Conservation (phyloP, 2,329 filamentous ascomycete genomes). For the Blastomyces parvus region DNA sequence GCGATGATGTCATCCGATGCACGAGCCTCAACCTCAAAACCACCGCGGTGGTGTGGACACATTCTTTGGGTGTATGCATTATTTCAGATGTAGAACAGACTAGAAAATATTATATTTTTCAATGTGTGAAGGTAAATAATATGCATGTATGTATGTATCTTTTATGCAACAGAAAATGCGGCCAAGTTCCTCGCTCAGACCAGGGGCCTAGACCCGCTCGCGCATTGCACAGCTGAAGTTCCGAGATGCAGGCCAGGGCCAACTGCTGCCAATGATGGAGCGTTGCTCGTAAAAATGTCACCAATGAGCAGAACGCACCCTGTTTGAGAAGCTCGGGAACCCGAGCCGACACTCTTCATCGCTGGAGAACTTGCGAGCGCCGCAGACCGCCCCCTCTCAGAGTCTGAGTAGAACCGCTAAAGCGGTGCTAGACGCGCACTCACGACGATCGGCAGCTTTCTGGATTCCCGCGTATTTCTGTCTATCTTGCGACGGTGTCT, state of each 20-base stretch:
- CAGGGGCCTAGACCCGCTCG: not conserved
- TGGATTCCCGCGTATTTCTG: not conserved
- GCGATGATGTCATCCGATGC: too few species aligned
- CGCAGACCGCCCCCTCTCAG: not conserved
- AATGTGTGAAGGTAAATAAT: not conserved
- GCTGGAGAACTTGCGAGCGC: not conserved
- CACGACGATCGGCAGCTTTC: not conserved
- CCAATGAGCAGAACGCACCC: not conserved
- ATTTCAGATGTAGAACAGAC: not conserved
- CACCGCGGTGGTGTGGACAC: too few species aligned
- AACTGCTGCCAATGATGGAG: not conserved
- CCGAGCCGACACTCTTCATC: not conserved
- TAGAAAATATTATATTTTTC: not conserved
- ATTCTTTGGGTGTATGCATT: too few species aligned
- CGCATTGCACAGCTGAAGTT: not conserved
- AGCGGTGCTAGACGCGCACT: too few species aligned
- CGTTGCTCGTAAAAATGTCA: not conserved
- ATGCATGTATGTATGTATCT: not conserved
- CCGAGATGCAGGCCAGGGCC: not conserved
- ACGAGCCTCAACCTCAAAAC: too few species aligned
- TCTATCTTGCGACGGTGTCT: not conserved
- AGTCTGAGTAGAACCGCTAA: too few species aligned
- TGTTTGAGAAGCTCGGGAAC: not conserved
- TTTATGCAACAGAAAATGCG: too few species aligned
- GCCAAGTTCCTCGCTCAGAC: too few species aligned